Conservation (phyloP, 305 asterid species). For the Fraxinus xanthoxyloides region DNA sequence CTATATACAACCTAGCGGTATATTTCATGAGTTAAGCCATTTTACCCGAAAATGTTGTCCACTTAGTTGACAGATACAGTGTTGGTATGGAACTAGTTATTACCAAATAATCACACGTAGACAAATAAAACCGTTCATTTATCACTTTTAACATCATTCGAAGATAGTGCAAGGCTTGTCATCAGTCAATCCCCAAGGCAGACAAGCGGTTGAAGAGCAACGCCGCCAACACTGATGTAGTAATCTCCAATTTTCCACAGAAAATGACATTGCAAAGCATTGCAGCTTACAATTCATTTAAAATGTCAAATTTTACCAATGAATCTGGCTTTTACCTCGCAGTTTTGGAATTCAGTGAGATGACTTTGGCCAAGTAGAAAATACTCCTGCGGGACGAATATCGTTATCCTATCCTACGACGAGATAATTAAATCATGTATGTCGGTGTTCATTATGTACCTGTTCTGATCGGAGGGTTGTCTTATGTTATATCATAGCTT, state of each 20-base stretch:
- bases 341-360: slow-evolving; percentile 42
- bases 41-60: not conserved
- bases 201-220: slow-evolving; percentile 56
- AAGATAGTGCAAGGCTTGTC: slow-evolving; percentile 62
- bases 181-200: slow-evolving; percentile 76
- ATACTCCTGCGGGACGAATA: not conserved
- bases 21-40: not conserved
- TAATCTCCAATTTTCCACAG: slow-evolving; percentile 64
- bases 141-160: not conserved
- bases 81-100: too few species aligned
- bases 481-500: not conserved
- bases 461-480: not conserved
- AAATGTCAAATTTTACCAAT: slow-evolving; percentile 54
- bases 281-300: slow-evolving; percentile 50
- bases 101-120: not conserved
- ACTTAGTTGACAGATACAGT: too few species aligned
- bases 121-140: too few species aligned
- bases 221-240: slow-evolving; percentile 43
- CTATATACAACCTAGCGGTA: not conserved
- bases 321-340: slow-evolving; percentile 70
- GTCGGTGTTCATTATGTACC: not conserved
- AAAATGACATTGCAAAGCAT: slow-evolving; percentile 31
- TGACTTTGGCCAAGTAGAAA: not conserved
- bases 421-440: not conserved
- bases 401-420: not conserved